Base-by-base conservation (phyloP, 768 basidiomycete genomes). In the Psilocybe sp. region DNA sequence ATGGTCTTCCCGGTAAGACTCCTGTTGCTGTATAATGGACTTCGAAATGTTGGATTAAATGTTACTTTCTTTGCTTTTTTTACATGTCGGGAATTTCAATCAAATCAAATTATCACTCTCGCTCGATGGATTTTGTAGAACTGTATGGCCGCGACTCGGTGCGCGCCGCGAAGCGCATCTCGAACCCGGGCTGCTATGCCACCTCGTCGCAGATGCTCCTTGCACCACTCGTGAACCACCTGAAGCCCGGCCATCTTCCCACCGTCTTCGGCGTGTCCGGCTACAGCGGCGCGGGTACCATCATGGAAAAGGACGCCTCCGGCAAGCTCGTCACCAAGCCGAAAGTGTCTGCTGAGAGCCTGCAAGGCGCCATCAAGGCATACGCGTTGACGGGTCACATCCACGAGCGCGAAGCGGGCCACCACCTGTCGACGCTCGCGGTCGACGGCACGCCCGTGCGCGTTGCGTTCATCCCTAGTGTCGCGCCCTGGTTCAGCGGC, bases 141-240 rank as follows among this genome's bases (percentile, higher is more conserved):
- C 74, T 98, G 37, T 98, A 98, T 66, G 84, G 80, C 31, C 91
- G 96, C 49, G 66, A 72, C 23, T 66, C 67, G 1, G 75, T 97
- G 55, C 83, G 84, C 40, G 54, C 71, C 2, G 80, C 97, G 18
- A 92, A 85, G 63, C 75, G 94, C 39, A 92, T 98, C 55, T 90
- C 97, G 42, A 99, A 99, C 71, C 97, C 97, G 1, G 97, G 97
- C 38, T 99, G 97, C 66, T 99, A 94, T 64, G 89, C 95, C 5
- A 98, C 97, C 32, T 92, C 92, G 43, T 79, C 85, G 1, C 97
- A 98, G 69, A 77, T 98, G 53, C 82, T 98, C 48, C 70, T 97
- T 52, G 97, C 95, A 0, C 97, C 97, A 15, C 77, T 98, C 15
- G 74, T 97, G 47, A 74, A 82, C 49, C 80, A 86, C 68, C 65